Base-by-base conservation (phyloP, 495 filamentous ascomycete species). In the Penicillium canariense region DNA sequence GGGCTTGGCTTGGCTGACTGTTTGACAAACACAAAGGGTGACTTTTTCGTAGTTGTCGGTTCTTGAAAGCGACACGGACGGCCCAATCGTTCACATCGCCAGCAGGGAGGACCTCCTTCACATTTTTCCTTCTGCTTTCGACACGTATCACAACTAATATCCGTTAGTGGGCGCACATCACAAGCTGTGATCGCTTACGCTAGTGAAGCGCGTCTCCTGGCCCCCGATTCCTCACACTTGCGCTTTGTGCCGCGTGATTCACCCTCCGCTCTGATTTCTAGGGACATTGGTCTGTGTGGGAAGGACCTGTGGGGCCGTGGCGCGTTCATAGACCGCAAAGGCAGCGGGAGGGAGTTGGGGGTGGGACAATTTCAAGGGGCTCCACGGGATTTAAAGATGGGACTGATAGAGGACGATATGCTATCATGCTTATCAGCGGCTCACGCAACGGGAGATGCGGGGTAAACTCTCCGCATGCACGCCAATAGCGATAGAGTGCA, bases 71-170 rank as follows among this genome's bases (percentile, higher is more conserved):
- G 63, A 54, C 75, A 78, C 58, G 65, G 69, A 27, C 75, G 71
- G 38, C 69, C 68, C 59, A 74, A 68, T 25, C 71, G 69, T 51
- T 69, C 51, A 55, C 75, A 78, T 38, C 75, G 62, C 51, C 72
- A 71, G 60, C 75, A 78, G 0, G 75, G 75, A 2, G 70, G 67
- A 17, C 74, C 72, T 25, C 75, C 75, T 61, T 76, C 74, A 53
- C 75, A 78, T 61, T 76, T 76, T 52, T 76, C 73, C 48, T 76
- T 76, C 4, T 74, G 71, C 43, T 69, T 68, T 25, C 71, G 68
- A 50, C 73, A 76, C 8, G 67, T 71, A 49, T 76, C 73, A 44
- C 73, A 76, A 30, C 73, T 76, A 18, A 17, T 25, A 42, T 5
- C 3, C 17, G 18, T 22, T 42, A 42, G 39, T 22, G 10, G 9